phyloP scores from a whole-genome alignment of 2,329 filamentous ascomycete species.

The Aspergillus oerlinghausenensis region DNA sequence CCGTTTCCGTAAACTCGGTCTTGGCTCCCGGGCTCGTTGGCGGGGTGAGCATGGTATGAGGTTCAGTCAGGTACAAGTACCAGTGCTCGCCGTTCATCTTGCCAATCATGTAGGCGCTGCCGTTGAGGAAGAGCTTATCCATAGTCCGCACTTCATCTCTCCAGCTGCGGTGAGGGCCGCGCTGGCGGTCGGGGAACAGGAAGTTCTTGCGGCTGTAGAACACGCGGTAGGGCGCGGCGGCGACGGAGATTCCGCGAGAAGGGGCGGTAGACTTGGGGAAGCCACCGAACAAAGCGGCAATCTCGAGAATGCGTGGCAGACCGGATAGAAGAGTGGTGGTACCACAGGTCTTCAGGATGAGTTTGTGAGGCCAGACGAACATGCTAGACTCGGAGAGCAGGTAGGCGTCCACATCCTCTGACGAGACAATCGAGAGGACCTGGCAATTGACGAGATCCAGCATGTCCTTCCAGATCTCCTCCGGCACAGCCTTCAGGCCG shows the following conservation, averaged over 20 bases:
- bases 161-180: constrained; percentile 94
- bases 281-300: constrained; percentile 81
- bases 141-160: constrained; percentile 89
- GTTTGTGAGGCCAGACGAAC: constrained; percentile 99
- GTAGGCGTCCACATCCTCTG: constrained; percentile 92
- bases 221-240: constrained; percentile 86
- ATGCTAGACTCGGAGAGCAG: constrained; percentile 98
- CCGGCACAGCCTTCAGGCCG: constrained; percentile 80
- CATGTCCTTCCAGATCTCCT: constrained; percentile 91
- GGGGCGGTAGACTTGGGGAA: constrained; percentile 75
- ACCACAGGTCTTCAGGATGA: constrained; percentile 97
- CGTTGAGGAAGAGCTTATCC: constrained; percentile 84
- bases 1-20: constrained; percentile 48
- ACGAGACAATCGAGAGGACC: constrained; percentile 88
- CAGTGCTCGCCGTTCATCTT: constrained; percentile 99
- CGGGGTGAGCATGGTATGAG: constrained; percentile 72
- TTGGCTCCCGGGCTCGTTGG: constrained; percentile 65
- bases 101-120: constrained; percentile 98
- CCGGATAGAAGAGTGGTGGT: constrained; percentile 91
- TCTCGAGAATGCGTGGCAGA: constrained; percentile 84
- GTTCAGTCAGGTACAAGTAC: constrained; percentile 95
- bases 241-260: constrained; percentile 63
- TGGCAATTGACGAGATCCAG: constrained; percentile 98
- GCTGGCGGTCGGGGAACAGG: constrained; percentile 89
- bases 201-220: constrained; percentile 99